Evolutionary conservation across 208 protist genomes (phyloP), one percentile per base, ranked within the genome.

Genomic region (Trypanosoma cruzi): DNA sequence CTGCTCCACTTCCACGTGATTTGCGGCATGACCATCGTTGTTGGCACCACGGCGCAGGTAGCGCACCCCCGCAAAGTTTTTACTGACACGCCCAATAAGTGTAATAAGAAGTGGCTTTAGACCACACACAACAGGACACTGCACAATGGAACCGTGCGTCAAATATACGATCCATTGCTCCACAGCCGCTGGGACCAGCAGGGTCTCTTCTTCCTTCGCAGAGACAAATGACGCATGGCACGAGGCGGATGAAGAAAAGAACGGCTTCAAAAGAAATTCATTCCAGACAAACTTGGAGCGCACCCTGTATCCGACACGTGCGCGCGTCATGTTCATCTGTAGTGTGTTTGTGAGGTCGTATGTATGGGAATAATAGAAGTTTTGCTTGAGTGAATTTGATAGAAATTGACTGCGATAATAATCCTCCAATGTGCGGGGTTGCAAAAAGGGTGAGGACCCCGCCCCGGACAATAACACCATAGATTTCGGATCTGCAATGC

Each of bases 301-400:
- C n/a, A 61, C 26, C 0, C 26, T 46, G 22, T 20, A 14, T 32
- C 54, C 22, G 18, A 70, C 56, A 46, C 20, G 31, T 31, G 64
- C 54, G n/a, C 64, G 22, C 6, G 70, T 88, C 85, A 96, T 98
- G 76, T 99, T 98, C 14, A 72, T 77, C 79, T 99, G 97, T 31
- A 99, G 77, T 13, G 95, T 95, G 72, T 96, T 86, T 1, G 96
- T 97, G 1, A 99, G 69, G 74, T 99, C 97, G 73, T 99, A 99
- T 0, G 91, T 98, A 84, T 98, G 94, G 31, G 88, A 92, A 73
- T 97, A 99, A 79, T 96, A 99, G 64, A 98, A 98, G 55, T 98
- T 70, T 11, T 81, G 88, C 20, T 82, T 72, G 42, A 78, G 77
- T 16, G 92, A 71, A 32, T 91, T 67, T 20, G 67, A 68, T 11